phyloP scores from a whole-genome alignment of 805 yeast species.

The Metschnikowia santaceciliae region DNA sequence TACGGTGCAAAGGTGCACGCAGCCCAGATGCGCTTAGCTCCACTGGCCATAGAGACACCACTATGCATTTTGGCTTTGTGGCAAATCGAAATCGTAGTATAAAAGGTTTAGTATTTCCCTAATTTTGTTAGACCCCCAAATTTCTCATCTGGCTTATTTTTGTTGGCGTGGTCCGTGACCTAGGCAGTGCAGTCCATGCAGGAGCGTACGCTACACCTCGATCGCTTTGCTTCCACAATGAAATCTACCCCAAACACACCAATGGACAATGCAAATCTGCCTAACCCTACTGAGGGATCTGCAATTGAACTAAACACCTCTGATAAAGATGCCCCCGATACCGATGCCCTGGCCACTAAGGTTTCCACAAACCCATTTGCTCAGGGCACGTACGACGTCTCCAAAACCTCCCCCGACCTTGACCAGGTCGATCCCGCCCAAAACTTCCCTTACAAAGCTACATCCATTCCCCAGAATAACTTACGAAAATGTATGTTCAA shows the following conservation, averaged over 20 bases:
- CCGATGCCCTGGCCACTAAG: not conserved
- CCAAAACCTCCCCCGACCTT: not conserved
- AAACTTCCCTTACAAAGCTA: conserved; percentile 13
- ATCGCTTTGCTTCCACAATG: conserved; percentile 3
- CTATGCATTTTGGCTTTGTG: not conserved
- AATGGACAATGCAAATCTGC: conserved; percentile 1
- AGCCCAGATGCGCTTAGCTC: not conserved
- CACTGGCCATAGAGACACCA: not conserved
- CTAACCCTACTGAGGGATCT: not conserved
- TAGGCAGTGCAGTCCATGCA: not conserved
- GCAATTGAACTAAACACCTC: not conserved
- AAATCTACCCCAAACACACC: not conserved
- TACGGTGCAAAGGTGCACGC: conserved; percentile 2
- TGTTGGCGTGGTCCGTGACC: conserved; percentile 1
- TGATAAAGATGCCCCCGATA: not conserved
- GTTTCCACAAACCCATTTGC: conserved; percentile 11
- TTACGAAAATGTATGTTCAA: conserved; percentile 41
- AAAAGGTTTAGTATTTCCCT: not conserved
- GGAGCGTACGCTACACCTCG: not conserved
- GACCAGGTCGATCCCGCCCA: conserved; percentile 3
- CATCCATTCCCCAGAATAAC: conserved; percentile 11
- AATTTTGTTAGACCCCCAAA: not conserved
- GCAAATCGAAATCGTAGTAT: not conserved
- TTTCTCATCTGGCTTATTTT: not conserved
- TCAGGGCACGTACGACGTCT: conserved; percentile 4